Conservation (phyloP, 768 basidiomycete genomes). For the Gautieria morchelliformis region DNA sequence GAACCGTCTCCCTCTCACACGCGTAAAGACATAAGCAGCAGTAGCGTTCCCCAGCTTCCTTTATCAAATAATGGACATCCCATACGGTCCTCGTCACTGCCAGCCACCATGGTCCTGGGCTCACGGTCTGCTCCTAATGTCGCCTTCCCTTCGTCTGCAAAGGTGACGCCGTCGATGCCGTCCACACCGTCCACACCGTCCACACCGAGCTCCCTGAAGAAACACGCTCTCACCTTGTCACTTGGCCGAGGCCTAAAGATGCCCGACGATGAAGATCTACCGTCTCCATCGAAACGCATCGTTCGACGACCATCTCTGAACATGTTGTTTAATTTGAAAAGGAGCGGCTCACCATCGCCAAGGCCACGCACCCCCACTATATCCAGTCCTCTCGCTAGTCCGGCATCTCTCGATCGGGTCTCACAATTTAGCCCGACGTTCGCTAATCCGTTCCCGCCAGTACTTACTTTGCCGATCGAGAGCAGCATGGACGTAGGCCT, state of each 20-base stretch:
- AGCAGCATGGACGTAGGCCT: background rate
- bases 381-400: background rate
- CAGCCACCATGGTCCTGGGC: background rate
- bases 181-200: slow-evolving; percentile 5
- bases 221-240: slow-evolving; percentile 5
- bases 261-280: slow-evolving; percentile 5
- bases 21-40: background rate
- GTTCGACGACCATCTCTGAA: slow-evolving; percentile 2
- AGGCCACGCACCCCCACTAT: slow-evolving; percentile 9
- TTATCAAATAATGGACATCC: background rate
- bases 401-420: background rate
- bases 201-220: slow-evolving; percentile 9
- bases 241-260: slow-evolving; percentile 6
- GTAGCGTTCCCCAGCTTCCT: background rate
- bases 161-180: background rate
- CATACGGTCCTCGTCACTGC: background rate
- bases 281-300: slow-evolving; percentile 5
- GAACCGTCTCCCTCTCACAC: background rate
- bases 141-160: background rate
- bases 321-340: slow-evolving; percentile 2
- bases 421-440: background rate
- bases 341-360: slow-evolving; percentile 9
- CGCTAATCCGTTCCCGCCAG: slow-evolving; percentile 2
- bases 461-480: slow-evolving; percentile 3
- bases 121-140: slow-evolving; percentile 2